A percentile compares a stretch with the other conserved stretches of the same genome.
These are phyloP conservation scores for Penicillium sp. DNA, from an alignment of 2,329 filamentous ascomycete genomes.

Conservation along the genomic window DNA sequence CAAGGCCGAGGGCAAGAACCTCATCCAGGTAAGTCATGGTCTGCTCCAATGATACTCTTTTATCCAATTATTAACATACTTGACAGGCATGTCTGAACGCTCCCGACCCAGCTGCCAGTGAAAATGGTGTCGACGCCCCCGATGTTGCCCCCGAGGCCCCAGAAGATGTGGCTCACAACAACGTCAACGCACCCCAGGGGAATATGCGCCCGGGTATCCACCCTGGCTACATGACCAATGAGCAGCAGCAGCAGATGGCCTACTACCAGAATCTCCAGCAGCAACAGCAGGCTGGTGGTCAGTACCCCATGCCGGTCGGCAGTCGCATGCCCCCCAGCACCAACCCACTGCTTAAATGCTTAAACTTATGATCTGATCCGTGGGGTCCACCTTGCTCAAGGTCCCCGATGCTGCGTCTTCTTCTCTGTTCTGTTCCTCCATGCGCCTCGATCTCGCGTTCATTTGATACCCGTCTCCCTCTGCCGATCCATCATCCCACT, in stretches of 20 bases:
- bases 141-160: slow-evolving; percentile 78
- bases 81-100: slow-evolving; percentile 91
- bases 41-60: not conserved
- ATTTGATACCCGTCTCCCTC: slow-evolving; percentile 39
- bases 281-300: slow-evolving; percentile 63
- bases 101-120: slow-evolving; percentile 80
- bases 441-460: slow-evolving; percentile 30
- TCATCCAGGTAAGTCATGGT: slow-evolving; percentile 77
- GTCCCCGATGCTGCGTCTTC: slow-evolving; percentile 26
- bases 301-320: slow-evolving; percentile 76
- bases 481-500: slow-evolving; percentile 24
- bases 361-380: slow-evolving; percentile 16
- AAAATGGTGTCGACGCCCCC: slow-evolving; percentile 74
- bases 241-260: slow-evolving; percentile 71
- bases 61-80: slow-evolving; percentile 19
- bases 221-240: slow-evolving; percentile 66
- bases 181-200: slow-evolving; percentile 66
- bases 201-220: slow-evolving; percentile 69
- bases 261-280: slow-evolving; percentile 81
- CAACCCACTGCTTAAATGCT: slow-evolving; percentile 69
- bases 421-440: slow-evolving; percentile 25
- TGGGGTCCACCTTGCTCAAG: slow-evolving; percentile 17
- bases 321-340: slow-evolving; percentile 78
- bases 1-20: slow-evolving; percentile 97
- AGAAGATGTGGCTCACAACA: slow-evolving; percentile 77